phyloP scores from a whole-genome alignment of 805 yeast species.

The Zygosaccharomyces lentus region DNA sequence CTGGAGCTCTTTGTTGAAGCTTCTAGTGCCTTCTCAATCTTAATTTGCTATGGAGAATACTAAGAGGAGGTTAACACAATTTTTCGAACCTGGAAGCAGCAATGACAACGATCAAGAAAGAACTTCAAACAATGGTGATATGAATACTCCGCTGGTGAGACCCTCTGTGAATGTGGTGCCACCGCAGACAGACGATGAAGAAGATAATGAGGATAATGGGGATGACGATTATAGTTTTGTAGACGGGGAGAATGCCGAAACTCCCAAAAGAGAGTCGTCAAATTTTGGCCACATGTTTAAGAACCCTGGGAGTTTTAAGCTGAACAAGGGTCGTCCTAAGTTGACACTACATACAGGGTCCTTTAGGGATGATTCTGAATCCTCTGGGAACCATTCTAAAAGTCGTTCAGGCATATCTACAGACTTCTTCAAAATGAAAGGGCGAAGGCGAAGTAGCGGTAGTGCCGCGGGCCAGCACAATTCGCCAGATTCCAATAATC shows the following conservation, averaged over 20 bases:
- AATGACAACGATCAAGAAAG: conserved; percentile 3
- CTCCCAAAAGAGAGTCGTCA: conserved; percentile 12
- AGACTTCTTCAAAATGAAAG: conserved; percentile 6
- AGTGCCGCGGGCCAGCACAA: conserved; percentile 4
- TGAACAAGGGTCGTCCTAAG: conserved; percentile 14
- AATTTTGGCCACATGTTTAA: conserved; percentile 16
- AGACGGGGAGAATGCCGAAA: not conserved
- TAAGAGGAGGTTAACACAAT: conserved; percentile 22
- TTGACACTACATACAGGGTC: conserved; percentile 15
- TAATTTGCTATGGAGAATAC: conserved; percentile 13
- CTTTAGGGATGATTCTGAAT: conserved; percentile 1
- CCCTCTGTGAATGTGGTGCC: conserved; percentile 23
- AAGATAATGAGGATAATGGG: conserved; percentile 1
- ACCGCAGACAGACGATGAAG: conserved; percentile 12
- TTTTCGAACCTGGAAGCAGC: conserved; percentile 16
- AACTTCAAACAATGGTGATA: not conserved
- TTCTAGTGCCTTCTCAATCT: not conserved
- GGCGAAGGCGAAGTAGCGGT: conserved; percentile 13
- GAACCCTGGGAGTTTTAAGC: conserved; percentile 2
- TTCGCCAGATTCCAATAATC: conserved; percentile 9
- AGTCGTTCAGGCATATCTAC: conserved; percentile 4
- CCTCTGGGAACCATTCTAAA: not conserved
- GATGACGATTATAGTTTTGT: conserved; percentile 1
- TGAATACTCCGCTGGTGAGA: conserved; percentile 10
- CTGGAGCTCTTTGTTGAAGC: not conserved